Evolutionary conservation across 2,329 filamentous ascomycete species (phyloP).

Genomic region (Colletotrichum musicola): DNA sequence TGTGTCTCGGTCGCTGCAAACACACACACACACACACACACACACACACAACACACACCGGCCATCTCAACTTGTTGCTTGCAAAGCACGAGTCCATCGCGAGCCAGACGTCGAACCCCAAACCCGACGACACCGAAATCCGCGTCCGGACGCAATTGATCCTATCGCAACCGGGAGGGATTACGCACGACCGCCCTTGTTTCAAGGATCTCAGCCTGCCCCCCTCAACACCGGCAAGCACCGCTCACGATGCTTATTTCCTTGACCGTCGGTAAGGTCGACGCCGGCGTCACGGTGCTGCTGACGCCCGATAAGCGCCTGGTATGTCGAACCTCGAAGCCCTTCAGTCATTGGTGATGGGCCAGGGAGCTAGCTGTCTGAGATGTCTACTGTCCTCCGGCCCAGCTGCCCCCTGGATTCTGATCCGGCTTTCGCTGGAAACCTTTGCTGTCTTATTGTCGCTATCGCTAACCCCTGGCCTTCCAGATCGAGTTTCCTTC

Average conservation of each 20-base stretch:
- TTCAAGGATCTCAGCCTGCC: constrained; percentile 12
- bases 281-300: constrained; percentile 96
- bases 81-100: constrained; percentile 1
- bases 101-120: not conserved
- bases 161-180: not conserved
- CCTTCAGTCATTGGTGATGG: not conserved
- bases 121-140: not conserved
- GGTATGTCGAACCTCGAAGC: constrained; percentile 66
- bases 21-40: not conserved
- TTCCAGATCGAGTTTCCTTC: constrained; percentile 96
- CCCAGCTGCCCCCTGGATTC: not conserved
- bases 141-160: constrained; percentile 10
- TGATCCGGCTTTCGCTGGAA: not conserved
- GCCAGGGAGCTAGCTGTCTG: not conserved
- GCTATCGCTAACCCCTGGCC: constrained; percentile 40
- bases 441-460: constrained; percentile 1
- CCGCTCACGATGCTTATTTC: constrained; percentile 85
- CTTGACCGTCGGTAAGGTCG: constrained; percentile 98
- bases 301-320: constrained; percentile 97
- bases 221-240: constrained; percentile 19
- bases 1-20: constrained; percentile 24
- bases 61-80: not conserved
- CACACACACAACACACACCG: constrained; percentile 6
- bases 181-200: constrained; percentile 17
- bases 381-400: not conserved